Conservation (phyloP, 2,329 filamentous ascomycete species). For the Pseudogymnoascus sp. region DNA sequence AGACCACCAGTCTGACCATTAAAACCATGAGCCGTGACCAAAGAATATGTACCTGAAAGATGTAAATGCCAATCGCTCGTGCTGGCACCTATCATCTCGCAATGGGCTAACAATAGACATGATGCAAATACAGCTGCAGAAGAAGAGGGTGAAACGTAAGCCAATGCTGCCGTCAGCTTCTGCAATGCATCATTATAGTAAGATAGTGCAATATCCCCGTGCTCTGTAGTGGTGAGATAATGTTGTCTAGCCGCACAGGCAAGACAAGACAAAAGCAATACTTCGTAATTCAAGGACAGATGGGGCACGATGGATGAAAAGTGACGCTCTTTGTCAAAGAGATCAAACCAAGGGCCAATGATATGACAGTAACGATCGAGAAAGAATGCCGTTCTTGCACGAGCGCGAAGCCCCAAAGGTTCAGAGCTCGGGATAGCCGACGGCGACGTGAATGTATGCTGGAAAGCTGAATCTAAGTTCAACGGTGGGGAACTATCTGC, state of each 20-base stretch:
- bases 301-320: slow-evolving; percentile 44
- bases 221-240: background rate
- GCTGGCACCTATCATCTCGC: slow-evolving; percentile 40
- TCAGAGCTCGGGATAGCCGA: background rate
- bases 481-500: background rate
- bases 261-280: slow-evolving; percentile 41
- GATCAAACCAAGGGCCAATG: slow-evolving; percentile 35
- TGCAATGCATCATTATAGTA: slow-evolving; percentile 38
- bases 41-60: slow-evolving; percentile 45
- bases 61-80: slow-evolving; percentile 45
- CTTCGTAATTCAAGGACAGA: slow-evolving; percentile 36
- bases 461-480: no score
- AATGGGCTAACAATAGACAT: slow-evolving; percentile 37
- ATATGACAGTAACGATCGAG: slow-evolving; percentile 10
- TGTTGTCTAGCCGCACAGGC: slow-evolving; percentile 44
- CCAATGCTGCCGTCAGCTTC: slow-evolving; percentile 34
- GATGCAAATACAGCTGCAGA: slow-evolving; percentile 35
- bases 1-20: slow-evolving; percentile 40
- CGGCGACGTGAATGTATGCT: no score
- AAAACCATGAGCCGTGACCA: slow-evolving; percentile 42
- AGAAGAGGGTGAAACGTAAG: slow-evolving; percentile 31
- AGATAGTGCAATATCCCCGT: background rate
- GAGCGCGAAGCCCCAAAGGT: background rate
- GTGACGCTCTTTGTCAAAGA: slow-evolving; percentile 43
- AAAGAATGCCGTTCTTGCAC: slow-evolving; percentile 3